Base-by-base conservation (phyloP, 495 filamentous ascomycete genomes). In the Penicillium maclennaniae region DNA sequence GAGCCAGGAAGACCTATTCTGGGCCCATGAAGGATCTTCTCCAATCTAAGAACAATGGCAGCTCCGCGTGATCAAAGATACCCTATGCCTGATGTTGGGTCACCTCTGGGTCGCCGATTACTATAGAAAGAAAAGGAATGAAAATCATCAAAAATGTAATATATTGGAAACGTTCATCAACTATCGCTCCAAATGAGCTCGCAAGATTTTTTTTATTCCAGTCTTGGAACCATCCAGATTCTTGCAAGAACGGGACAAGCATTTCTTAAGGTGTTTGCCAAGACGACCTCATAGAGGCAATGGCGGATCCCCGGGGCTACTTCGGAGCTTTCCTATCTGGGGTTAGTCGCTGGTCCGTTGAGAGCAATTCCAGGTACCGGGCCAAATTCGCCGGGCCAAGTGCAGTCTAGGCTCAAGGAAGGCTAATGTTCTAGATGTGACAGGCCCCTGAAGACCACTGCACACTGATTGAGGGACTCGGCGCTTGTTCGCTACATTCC, bases 1-100 rank as follows among this genome's bases (percentile, higher is more conserved):
- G 62, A 34, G 75, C 68, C 0, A 69, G 61, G 43, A 54, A 50
- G 19, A 60, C 50, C 45, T 58, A 53, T 45, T 46, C 47, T 41
- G 60, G 56, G n/a, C 57, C 57, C 10, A 38, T 45, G 8, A 49
- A 51, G 47, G 47, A 51, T 48, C 37, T 59, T 23, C 20, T 55
- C 19, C 28, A 54, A 20, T 45, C 47, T 7, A 44, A 53, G 28
- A 23, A 8, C 15, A 53, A 53, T 45, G 31, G n/a, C 19, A 51
- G 37, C 43, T 14, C 28, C 25, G 21, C 54, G 44, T 57, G 38
- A 48, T 10, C 9, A 12, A 34, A 10, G 10, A 12, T 31, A 14
- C 15, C 15, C 5, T 14, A 34, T 34, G 10, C 14, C 14, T 14
- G 31, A 14, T n/a, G n/a, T n/a, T n/a, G n/a, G n/a, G n/a, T n/a